Evolutionary conservation across 371 early-diverging fungal species (phyloP).

Genomic region (Rhizopus sp.): DNA sequence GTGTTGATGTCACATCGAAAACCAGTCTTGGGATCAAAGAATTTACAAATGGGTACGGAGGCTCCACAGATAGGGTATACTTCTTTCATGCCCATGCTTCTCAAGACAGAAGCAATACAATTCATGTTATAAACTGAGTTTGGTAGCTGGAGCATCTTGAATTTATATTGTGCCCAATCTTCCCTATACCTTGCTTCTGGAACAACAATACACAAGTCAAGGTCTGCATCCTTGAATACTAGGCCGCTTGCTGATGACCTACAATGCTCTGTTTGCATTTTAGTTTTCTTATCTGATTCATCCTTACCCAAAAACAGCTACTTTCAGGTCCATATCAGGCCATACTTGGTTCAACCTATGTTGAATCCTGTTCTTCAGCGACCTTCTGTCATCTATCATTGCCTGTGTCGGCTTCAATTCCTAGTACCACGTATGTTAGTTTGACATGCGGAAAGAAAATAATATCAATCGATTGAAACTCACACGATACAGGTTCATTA

Average conservation of each 20-base stretch:
- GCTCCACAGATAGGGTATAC: constrained; percentile 28
- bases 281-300: background rate
- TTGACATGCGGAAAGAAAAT: background rate
- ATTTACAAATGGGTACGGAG: constrained; percentile 70
- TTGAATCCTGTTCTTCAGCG: constrained; percentile 14
- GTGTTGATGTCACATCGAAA: constrained; percentile 58
- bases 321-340: constrained; percentile 14
- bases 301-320: constrained; percentile 36
- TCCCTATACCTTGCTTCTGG: constrained; percentile 18
- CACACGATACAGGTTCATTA: background rate
- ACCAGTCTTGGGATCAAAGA: constrained; percentile 55
- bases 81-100: constrained; percentile 24
- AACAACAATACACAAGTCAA: constrained; percentile 39
- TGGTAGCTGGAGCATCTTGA: background rate
- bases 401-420: constrained; percentile 1
- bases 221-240: constrained; percentile 23
- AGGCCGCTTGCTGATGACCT: constrained; percentile 36
- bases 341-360: constrained; percentile 16
- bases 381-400: constrained; percentile 2
- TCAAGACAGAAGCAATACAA: constrained; percentile 13
- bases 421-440: background rate
- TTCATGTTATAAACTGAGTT: constrained; percentile 30
- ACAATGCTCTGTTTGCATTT: background rate
- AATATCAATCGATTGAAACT: background rate
- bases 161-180: constrained; percentile 4